Evolutionary conservation across 2,329 filamentous ascomycete genomes (phyloP).

Genomic region (Penicillium freii): DNA sequence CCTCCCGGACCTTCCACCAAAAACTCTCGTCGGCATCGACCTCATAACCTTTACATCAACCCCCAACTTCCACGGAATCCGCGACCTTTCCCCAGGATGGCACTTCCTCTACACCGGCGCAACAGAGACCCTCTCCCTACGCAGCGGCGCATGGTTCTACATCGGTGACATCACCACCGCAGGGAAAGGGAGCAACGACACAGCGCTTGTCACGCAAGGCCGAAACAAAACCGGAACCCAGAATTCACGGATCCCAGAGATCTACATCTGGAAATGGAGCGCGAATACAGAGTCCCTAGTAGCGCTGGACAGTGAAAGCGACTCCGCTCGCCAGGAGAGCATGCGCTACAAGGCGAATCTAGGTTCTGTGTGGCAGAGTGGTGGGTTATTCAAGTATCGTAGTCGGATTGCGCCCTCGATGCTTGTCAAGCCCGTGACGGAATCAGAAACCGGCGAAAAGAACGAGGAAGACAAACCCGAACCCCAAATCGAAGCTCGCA

Average conservation of each 20-base stretch:
- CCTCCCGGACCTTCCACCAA: constrained; percentile 45
- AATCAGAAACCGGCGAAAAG: constrained; percentile 2
- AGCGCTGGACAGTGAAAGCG: constrained; percentile 29
- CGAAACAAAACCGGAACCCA: constrained; percentile 13
- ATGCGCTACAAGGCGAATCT: constrained; percentile 57
- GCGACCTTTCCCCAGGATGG: constrained; percentile 56
- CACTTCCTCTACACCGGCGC: constrained; percentile 63
- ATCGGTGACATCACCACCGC: constrained; percentile 41
- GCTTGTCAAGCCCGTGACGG: constrained; percentile 41
- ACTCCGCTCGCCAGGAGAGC: constrained; percentile 47
- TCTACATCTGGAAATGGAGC: constrained; percentile 58
- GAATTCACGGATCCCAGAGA: constrained; percentile 36
- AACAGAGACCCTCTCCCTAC: constrained; percentile 57
- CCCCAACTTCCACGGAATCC: constrained; percentile 60
- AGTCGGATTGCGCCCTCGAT: constrained; percentile 42
- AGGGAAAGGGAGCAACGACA: constrained; percentile 14
- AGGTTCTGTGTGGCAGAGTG: constrained; percentile 55
- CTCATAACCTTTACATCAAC: constrained; percentile 63
- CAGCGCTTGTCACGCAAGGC: constrained; percentile 15
- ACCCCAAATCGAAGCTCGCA: constrained; percentile 5
- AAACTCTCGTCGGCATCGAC: constrained; percentile 52
- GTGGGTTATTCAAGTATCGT: constrained; percentile 44
- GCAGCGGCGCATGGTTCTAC: constrained; percentile 62
- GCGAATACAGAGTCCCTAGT: constrained; percentile 36
- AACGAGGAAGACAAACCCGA: constrained; percentile 3